Conservation (phyloP, 2,329 filamentous ascomycete species). For the Pyricularia sp. region DNA sequence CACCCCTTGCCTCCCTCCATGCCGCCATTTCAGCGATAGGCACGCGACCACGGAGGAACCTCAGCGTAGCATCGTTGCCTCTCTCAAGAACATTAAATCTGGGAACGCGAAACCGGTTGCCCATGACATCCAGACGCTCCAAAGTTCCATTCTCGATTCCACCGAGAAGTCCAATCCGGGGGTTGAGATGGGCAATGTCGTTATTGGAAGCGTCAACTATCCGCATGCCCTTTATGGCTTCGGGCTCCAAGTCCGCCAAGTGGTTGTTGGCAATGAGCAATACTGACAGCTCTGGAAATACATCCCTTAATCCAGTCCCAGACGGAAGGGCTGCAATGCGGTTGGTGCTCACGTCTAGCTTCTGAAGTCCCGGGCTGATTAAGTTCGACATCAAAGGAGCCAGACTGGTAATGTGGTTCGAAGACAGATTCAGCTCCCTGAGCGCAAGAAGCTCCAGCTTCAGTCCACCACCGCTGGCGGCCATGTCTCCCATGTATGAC, state of each 20-base stretch:
- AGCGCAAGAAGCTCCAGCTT: conserved; percentile 59
- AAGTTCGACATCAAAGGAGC: conserved; percentile 52
- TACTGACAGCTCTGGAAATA: conserved; percentile 57
- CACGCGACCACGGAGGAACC: conserved; percentile 68
- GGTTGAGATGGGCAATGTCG: conserved; percentile 68
- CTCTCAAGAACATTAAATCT: conserved; percentile 72
- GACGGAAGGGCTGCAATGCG: conserved; percentile 58
- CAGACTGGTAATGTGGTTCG: conserved; percentile 61
- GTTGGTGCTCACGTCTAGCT: conserved; percentile 73
- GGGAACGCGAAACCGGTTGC: conserved; percentile 81
- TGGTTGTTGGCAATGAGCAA: conserved; percentile 71
- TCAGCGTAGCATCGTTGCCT: conserved; percentile 72
- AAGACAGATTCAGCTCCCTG: conserved; percentile 61
- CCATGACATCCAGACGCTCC: conserved; percentile 61
- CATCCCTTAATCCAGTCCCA: conserved; percentile 36
- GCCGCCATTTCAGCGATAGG: conserved; percentile 45
- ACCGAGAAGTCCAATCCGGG: conserved; percentile 65
- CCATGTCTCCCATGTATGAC: conserved; percentile 39
- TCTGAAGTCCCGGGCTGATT: conserved; percentile 60
- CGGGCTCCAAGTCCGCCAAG: conserved; percentile 58
- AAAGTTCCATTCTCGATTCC: conserved; percentile 57
- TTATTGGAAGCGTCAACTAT: conserved; percentile 75
- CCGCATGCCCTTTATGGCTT: conserved; percentile 59
- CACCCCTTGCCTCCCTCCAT: conserved; percentile 30
- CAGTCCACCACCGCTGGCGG: conserved; percentile 25